These are phyloP conservation scores for Metschnikowia shivogae DNA, from an alignment of 805 yeast genomes.

Conservation along the genomic window DNA sequence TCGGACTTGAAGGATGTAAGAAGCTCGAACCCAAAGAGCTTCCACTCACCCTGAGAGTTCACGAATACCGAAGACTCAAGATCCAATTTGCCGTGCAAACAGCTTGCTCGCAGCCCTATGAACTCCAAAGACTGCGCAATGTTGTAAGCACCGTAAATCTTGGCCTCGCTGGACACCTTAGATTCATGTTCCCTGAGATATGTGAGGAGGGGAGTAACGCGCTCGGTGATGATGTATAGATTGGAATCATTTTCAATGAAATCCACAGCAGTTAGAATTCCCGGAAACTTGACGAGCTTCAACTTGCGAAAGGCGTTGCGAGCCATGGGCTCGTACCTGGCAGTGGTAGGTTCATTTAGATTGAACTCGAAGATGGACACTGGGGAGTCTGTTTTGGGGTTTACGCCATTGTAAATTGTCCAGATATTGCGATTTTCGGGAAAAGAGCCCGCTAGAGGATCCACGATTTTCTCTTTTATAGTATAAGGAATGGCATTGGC, in stretches of 20 bases:
- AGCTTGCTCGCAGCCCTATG: constrained; percentile 52
- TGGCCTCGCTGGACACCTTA: constrained; percentile 29
- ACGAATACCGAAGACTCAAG: constrained; percentile 53
- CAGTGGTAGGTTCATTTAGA: constrained; percentile 34
- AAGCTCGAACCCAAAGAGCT: constrained; percentile 75
- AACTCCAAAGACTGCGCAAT: constrained; percentile 52
- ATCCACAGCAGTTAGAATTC: constrained; percentile 59
- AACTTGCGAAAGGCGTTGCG: constrained; percentile 39
- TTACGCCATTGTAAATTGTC: constrained; percentile 58
- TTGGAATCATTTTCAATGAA: constrained; percentile 56
- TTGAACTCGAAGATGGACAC: constrained; percentile 69
- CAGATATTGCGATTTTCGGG: constrained; percentile 46
- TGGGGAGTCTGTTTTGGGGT: constrained; percentile 46
- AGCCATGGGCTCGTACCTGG: constrained; percentile 27
- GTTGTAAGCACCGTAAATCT: constrained; percentile 53
- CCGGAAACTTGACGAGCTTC: constrained; percentile 64
- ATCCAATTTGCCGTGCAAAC: constrained; percentile 63
- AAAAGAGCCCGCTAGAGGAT: constrained; percentile 17
- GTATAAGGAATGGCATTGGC: constrained; percentile 58
- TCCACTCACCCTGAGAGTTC: constrained; percentile 73
- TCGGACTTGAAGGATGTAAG: constrained; percentile 46
- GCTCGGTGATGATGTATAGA: constrained; percentile 64
- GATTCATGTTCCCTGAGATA: constrained; percentile 31
- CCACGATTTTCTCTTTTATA: constrained; percentile 42
- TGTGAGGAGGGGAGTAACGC: constrained; percentile 49